A percentile compares a stretch with the other conserved stretches of the same genome.
phyloP scores from a whole-genome alignment of 371 early-diverging fungal species.

The Syncephalis plumigaleata region DNA sequence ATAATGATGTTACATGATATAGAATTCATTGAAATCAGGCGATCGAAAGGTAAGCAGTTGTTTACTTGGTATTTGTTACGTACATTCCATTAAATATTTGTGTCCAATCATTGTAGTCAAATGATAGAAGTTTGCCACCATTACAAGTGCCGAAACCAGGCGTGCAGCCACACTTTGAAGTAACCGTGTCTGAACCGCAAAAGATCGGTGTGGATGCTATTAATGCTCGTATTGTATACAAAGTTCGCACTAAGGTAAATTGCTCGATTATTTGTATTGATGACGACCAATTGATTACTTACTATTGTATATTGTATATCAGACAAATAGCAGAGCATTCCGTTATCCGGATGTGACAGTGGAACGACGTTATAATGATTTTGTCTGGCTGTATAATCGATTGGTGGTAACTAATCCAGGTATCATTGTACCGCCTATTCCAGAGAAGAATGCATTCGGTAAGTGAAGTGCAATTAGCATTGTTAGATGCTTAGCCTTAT shows the following conservation, averaged over 20 bases:
- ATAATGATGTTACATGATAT: too few relatives aligned
- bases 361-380: constrained; percentile 79
- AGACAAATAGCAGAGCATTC: constrained; percentile 65
- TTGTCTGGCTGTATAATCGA: constrained; percentile 84
- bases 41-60: too few relatives aligned
- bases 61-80: too few relatives aligned
- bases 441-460: constrained; percentile 83
- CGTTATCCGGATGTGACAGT: constrained; percentile 59
- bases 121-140: neutral
- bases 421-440: constrained; percentile 82
- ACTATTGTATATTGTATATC: too few relatives aligned
- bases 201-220: constrained; percentile 71
- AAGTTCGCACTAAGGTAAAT: constrained; percentile 60
- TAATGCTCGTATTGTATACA: constrained; percentile 73
- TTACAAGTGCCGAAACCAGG: constrained; percentile 10
- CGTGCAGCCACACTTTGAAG: constrained; percentile 45
- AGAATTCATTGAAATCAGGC: too few relatives aligned
- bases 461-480: constrained; percentile 3
- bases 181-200: constrained; percentile 73
- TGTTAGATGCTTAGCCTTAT: neutral
- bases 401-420: constrained; percentile 68
- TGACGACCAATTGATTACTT: too few relatives aligned
- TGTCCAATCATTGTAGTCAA: too few relatives aligned
- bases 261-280: neutral
- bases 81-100: too few relatives aligned